Evolutionary conservation across 352 stramenopile species (phyloP).

Genomic region (Globisporangium spinosum): DNA sequence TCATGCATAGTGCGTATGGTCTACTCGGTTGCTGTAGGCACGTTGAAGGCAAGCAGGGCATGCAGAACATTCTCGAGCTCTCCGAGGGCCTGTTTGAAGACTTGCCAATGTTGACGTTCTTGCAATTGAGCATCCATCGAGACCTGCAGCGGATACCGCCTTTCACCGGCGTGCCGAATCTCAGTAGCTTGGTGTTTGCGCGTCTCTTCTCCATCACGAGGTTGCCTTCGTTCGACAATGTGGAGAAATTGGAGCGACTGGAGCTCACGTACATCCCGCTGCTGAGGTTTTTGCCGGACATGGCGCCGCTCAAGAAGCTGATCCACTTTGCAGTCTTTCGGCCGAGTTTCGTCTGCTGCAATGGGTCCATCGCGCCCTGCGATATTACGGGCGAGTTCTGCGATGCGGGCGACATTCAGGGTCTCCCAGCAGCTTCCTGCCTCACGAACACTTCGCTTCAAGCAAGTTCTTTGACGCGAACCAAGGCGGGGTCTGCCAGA

Average conservation of each 20-base stretch:
- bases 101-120: constrained; percentile 29
- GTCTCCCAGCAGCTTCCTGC: constrained; percentile 13
- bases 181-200: constrained; percentile 31
- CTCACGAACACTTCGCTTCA: constrained; percentile 8
- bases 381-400: constrained; percentile 29
- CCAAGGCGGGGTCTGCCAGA: constrained; percentile 19
- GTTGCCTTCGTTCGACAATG: constrained; percentile 25
- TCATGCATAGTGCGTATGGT: neutral
- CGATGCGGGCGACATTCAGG: neutral
- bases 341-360: constrained; percentile 29
- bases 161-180: constrained; percentile 26
- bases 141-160: constrained; percentile 24
- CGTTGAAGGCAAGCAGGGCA: constrained; percentile 34
- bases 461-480: constrained; percentile 18
- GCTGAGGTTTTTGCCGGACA: constrained; percentile 25
- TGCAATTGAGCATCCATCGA: constrained; percentile 34
- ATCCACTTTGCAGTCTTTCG: constrained; percentile 27
- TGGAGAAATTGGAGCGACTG: constrained; percentile 23
- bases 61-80: constrained; percentile 24
- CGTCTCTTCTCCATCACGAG: constrained; percentile 18
- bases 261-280: constrained; percentile 22
- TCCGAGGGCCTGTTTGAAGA: constrained; percentile 28
- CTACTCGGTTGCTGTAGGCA: constrained; percentile 22
- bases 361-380: constrained; percentile 31
- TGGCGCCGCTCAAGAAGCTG: constrained; percentile 13